Conservation (phyloP, 352 stramenopile species). For the Phytopythium cucurbitacearum region DNA sequence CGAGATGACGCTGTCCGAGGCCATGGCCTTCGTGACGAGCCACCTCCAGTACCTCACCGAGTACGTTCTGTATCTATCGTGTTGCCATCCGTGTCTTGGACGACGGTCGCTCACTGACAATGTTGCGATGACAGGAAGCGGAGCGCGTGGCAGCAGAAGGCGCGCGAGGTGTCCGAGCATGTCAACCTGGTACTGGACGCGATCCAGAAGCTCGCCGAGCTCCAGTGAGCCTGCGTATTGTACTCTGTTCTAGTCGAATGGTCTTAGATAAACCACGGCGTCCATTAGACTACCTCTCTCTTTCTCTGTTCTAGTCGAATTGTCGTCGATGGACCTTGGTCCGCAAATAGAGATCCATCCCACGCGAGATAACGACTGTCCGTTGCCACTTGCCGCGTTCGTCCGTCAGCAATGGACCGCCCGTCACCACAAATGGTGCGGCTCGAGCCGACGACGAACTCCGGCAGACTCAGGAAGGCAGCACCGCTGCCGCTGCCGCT, state of each 20-base stretch:
- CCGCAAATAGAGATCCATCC: neutral
- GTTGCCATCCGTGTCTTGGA: neutral
- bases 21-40: constrained; percentile 41
- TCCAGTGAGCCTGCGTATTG: constrained; percentile 27
- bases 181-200: constrained; percentile 71
- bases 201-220: constrained; percentile 67
- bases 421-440: neutral
- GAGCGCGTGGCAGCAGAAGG: constrained; percentile 65
- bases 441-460: neutral
- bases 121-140: constrained; percentile 35
- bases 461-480: neutral
- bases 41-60: constrained; percentile 47
- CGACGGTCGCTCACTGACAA: neutral
- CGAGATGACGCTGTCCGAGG: constrained; percentile 72
- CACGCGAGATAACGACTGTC: too few relatives aligned
- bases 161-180: constrained; percentile 61
- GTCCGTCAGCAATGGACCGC: neutral
- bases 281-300: constrained; percentile 3
- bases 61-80: constrained; percentile 19
- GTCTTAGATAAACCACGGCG: constrained; percentile 4
- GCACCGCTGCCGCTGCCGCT: neutral
- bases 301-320: neutral
- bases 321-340: neutral
- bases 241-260: neutral
- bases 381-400: too few relatives aligned